Evolutionary conservation across 1,139 yeast genomes (phyloP).

Genomic region (Yamadazyma blattariae): DNA sequence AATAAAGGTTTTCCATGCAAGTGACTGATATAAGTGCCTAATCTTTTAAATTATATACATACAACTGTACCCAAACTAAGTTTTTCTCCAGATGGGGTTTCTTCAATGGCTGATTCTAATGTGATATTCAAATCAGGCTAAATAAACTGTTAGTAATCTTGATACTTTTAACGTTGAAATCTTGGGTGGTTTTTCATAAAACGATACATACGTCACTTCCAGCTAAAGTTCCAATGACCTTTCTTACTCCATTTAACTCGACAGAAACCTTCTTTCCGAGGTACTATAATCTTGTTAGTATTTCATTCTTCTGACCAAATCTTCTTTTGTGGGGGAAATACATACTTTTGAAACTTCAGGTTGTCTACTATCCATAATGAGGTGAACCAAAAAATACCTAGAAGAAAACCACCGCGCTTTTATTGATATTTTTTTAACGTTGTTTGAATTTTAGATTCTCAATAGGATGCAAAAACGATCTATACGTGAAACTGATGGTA

Average conservation of each 20-base stretch:
- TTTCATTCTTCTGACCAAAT: neutral
- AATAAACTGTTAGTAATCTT: slow-evolving; percentile 18
- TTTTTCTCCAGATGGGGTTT: slow-evolving; percentile 46
- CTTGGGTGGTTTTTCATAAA: neutral
- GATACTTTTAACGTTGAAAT: neutral
- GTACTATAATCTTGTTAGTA: slow-evolving; percentile 44
- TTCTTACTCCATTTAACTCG: slow-evolving; percentile 72
- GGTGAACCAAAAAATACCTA: too few species aligned
- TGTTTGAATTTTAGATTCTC: too few species aligned
- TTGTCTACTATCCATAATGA: too few species aligned
- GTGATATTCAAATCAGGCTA: slow-evolving; percentile 69
- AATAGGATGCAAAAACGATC: slow-evolving; percentile 1
- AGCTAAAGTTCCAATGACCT: slow-evolving; percentile 66
- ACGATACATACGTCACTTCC: slow-evolving; percentile 67
- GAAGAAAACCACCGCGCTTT: too few species aligned
- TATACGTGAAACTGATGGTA: neutral
- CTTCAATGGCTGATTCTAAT: slow-evolving; percentile 71
- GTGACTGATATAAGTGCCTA: too few species aligned
- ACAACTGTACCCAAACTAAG: slow-evolving; percentile 56
- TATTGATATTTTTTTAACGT: too few species aligned
- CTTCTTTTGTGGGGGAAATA: too few species aligned
- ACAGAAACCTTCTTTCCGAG: slow-evolving; percentile 72
- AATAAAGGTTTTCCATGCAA: too few species aligned
- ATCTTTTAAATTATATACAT: slow-evolving; percentile 17
- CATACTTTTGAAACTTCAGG: slow-evolving; percentile 24